Percentiles rank a stretch among this genome's conserved stretches.
phyloP scores from a whole-genome alignment of 768 basidiomycete species.

The Cystobasidium ongulense region DNA sequence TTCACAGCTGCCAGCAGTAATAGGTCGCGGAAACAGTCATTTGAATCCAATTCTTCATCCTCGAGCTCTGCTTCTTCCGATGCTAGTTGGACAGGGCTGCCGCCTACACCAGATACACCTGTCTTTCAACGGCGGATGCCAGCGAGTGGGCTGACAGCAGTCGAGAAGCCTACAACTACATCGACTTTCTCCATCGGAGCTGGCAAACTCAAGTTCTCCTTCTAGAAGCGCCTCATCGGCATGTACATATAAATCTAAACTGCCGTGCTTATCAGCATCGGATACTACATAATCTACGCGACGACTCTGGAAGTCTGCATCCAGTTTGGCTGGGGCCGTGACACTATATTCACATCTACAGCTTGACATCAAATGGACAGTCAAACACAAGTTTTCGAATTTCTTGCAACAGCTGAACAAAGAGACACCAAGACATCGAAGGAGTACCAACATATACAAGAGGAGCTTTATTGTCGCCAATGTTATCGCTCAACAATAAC shows the following conservation, averaged over 20 bases:
- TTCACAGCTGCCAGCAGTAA: conserved; percentile 3
- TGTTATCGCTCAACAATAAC: background rate
- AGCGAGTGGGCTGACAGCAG: background rate
- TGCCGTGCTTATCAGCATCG: background rate
- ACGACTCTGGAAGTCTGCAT: background rate
- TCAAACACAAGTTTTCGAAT: background rate
- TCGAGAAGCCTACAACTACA: background rate
- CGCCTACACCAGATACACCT: conserved; percentile 34
- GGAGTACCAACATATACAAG: background rate
- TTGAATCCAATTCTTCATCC: conserved; percentile 27
- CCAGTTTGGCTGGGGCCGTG: background rate
- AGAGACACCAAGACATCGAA: background rate
- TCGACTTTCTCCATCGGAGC: conserved; percentile 13
- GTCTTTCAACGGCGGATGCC: background rate
- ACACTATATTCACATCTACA: background rate
- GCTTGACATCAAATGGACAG: background rate
- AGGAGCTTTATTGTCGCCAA: background rate
- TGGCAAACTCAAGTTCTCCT: conserved; percentile 24
- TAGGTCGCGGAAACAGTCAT: conserved; percentile 17
- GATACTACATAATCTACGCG: background rate
- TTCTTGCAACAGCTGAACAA: background rate
- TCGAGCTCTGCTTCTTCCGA: conserved; percentile 33
- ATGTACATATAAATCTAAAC: background rate
- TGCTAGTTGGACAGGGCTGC: conserved; percentile 33
- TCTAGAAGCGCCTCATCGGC: background rate